Base-by-base conservation (phyloP, 768 basidiomycete species). In the Mycena chlorophos region DNA sequence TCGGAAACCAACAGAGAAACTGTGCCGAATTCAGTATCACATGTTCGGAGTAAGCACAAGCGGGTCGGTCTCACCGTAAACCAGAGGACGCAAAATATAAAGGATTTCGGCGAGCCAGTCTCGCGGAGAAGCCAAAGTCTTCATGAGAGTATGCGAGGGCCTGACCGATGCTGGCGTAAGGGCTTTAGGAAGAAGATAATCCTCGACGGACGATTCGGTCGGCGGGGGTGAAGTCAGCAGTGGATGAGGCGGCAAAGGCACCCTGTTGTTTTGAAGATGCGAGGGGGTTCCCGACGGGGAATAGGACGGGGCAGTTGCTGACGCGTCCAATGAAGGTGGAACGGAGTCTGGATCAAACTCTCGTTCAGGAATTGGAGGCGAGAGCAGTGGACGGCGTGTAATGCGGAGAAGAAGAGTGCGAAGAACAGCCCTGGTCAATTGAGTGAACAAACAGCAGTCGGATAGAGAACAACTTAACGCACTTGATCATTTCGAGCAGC, bases 401-500 rank as follows among this genome's bases (percentile, higher is more conserved):
- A 89, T 78, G 49, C 80, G 80, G 51, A 98, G 71, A 20, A 98
- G 72, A 6, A 85, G 64, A 13, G 97, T 70, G 16, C 91, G 87
- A 37, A 98, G 78, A 25, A 83, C 62, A 25, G 85, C 89, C 72
- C 94, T 97, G 59, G 10, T 37, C 20, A 25, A 25, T 22, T 46
- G 45, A 26, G 45, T 26, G 45, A 46, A 6, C 12, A 28, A 46
- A n/a, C 53, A 34, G 17, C 6, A 49, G 20, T 43, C 12, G 40
- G 8, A 43, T 43, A 19, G 13, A 28, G 31, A 16, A 50, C 39
- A 28, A 46, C 22, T 12, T 40, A n/a, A 75, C 82, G 69, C 66
- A 96, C 94, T 99, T 99, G 70, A 94, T 70, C 38, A 78, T 67
- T 70, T 99, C 96, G 30, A 98, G 74, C 27, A 86, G 58, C 50